Evolutionary conservation across 164 flowering plant species (phyloP).

Genomic region (Berberis vulgaris): DNA sequence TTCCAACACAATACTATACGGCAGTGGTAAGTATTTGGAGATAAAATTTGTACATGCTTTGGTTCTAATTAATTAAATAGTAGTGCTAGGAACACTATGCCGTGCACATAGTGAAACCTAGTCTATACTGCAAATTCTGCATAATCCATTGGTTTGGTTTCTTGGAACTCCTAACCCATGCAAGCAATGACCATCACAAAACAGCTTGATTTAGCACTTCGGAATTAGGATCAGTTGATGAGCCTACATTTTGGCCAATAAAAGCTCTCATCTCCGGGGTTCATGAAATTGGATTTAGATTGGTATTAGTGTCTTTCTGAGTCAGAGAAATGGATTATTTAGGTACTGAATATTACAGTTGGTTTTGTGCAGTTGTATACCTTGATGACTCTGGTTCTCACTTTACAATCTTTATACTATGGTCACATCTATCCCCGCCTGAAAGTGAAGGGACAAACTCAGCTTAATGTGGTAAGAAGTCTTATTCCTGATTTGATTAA

Average conservation of each 20-base stretch:
- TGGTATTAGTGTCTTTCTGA: background rate
- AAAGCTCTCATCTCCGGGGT: no score
- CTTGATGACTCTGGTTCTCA: constrained; percentile 33
- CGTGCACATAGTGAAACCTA: no score
- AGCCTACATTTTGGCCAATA: no score
- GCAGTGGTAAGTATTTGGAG: constrained; percentile 45
- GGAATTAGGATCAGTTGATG: no score
- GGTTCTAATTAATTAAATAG: background rate
- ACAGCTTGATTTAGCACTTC: no score
- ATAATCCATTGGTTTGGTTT: no score
- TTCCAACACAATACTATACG: constrained; percentile 70
- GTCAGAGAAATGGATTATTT: background rate
- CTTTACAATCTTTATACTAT: constrained; percentile 49
- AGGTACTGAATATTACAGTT: background rate
- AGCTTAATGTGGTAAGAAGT: constrained; percentile 13
- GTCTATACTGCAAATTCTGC: no score
- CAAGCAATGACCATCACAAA: no score
- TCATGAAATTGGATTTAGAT: background rate
- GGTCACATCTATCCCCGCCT: constrained; percentile 41
- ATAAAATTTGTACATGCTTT: background rate
- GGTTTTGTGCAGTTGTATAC: constrained; percentile 45
- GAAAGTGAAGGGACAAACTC: constrained; percentile 18
- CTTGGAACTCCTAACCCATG: no score
- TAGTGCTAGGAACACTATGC: background rate
- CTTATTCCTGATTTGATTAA: no score